A percentile compares a stretch with the other conserved stretches of the same genome.
These are phyloP conservation scores for Starmerella riodocensis DNA, from an alignment of 805 yeast species.

Conservation along the genomic window DNA sequence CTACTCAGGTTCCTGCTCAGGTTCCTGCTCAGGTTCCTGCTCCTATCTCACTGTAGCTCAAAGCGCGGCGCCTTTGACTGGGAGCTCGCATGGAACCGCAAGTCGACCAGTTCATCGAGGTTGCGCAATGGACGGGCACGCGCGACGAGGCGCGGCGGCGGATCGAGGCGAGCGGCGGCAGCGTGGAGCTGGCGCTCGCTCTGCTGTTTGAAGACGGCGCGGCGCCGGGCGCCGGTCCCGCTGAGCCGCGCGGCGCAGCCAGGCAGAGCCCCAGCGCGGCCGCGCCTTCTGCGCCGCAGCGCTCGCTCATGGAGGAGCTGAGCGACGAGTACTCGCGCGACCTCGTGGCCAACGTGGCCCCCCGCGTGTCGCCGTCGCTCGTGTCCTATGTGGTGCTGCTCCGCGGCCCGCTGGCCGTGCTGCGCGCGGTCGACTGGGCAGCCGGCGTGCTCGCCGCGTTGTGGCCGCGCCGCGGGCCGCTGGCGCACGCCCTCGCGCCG, in stretches of 20 bases:
- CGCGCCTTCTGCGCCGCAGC: neutral
- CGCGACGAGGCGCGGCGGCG: slow-evolving; percentile 12
- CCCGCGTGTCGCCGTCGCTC: slow-evolving; percentile 23
- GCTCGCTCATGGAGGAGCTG: slow-evolving; percentile 24
- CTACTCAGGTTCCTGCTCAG: too few relatives aligned
- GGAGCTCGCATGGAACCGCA: neutral
- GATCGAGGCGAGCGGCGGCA: slow-evolving; percentile 14
- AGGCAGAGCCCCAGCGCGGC: neutral
- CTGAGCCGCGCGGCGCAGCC: neutral
- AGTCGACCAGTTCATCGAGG: slow-evolving; percentile 14
- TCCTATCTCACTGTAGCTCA: too few relatives aligned
- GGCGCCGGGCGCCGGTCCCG: neutral
- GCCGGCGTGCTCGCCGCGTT: slow-evolving; percentile 23
- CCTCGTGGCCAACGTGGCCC: slow-evolving; percentile 23
- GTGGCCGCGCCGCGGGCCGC: too few relatives aligned
- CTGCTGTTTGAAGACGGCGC: slow-evolving; percentile 9
- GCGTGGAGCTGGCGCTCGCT: slow-evolving; percentile 10
- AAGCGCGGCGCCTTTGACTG: too few relatives aligned
- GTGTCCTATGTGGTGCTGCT: slow-evolving; percentile 22
- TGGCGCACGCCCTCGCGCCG: too few relatives aligned
- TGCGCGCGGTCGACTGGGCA: slow-evolving; percentile 27
- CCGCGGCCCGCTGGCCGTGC: slow-evolving; percentile 24
- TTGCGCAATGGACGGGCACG: slow-evolving; percentile 11
- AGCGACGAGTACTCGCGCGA: slow-evolving; percentile 17
- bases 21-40: too few relatives aligned